phyloP scores from a whole-genome alignment of 2,329 filamentous ascomycete species.

The Diaporthe humulicola region DNA sequence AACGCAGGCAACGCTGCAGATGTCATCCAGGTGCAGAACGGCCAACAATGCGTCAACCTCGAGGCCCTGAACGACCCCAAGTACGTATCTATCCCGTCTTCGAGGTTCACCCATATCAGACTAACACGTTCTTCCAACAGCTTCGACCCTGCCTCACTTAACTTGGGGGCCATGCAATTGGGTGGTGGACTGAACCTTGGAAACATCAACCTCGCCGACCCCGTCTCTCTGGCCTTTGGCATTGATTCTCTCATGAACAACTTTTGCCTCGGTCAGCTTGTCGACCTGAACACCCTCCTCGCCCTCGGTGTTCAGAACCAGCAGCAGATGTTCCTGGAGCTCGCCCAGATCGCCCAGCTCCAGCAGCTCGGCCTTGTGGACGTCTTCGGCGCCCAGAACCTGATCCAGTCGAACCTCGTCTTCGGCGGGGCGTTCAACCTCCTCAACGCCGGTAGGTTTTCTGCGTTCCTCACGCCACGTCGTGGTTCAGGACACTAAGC shows the following conservation, averaged over 20 bases:
- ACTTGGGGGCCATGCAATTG: conserved; percentile 35
- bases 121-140: conserved; percentile 14
- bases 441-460: conserved; percentile 43
- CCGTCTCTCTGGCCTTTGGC: conserved; percentile 46
- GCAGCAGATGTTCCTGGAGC: conserved; percentile 49
- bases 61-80: conserved; percentile 31
- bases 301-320: conserved; percentile 45
- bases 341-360: conserved; percentile 50
- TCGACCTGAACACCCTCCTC: conserved; percentile 45
- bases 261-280: conserved; percentile 47
- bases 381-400: conserved; percentile 45
- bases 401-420: conserved; percentile 46
- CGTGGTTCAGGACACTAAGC: neutral
- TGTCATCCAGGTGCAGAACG: conserved; percentile 24
- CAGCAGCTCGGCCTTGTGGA: conserved; percentile 48
- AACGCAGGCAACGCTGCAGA: neutral
- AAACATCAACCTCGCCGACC: conserved; percentile 47
- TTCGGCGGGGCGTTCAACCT: conserved; percentile 36
- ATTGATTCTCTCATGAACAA: conserved; percentile 47
- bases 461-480: neutral
- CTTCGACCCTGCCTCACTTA: neutral
- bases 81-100: neutral
- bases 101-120: neutral
- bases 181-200: conserved; percentile 45
- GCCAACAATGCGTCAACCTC: conserved; percentile 28